Evolutionary conservation across 2,329 filamentous ascomycete species (phyloP).

Genomic region (Colletotrichum sp.): DNA sequence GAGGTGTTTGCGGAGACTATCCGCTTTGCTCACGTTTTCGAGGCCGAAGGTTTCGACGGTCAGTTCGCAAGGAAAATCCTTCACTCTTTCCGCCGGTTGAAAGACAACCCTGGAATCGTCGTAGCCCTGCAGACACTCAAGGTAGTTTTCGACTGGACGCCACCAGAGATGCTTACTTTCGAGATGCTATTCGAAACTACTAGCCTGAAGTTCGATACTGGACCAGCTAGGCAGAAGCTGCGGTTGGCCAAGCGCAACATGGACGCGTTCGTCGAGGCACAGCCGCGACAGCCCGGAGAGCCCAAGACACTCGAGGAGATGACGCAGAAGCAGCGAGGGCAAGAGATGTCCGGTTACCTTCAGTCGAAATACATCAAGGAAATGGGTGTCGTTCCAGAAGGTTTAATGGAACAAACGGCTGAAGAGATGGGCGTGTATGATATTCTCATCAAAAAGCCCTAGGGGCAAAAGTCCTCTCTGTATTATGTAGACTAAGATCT

Average conservation of each 20-base stretch:
- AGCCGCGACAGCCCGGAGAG: constrained; percentile 27
- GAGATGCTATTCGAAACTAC: constrained; percentile 52
- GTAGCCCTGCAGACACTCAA: constrained; percentile 50
- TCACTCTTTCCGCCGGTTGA: constrained; percentile 54
- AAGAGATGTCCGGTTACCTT: constrained; percentile 49
- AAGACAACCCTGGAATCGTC: constrained; percentile 49
- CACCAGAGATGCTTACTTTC: constrained; percentile 50
- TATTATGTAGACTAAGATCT: constrained; percentile 5
- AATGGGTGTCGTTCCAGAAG: constrained; percentile 23
- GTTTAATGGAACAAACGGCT: constrained; percentile 37
- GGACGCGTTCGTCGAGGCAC: constrained; percentile 32
- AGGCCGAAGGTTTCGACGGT: constrained; percentile 46
- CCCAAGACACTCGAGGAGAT: constrained; percentile 37
- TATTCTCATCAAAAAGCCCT: constrained; percentile 1
- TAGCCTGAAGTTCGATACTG: constrained; percentile 47
- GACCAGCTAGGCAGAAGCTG: constrained; percentile 44
- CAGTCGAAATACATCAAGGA: constrained; percentile 41
- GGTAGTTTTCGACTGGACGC: constrained; percentile 47
- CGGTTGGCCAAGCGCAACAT: constrained; percentile 47
- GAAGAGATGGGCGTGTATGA: constrained; percentile 49
- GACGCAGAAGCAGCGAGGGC: constrained; percentile 37
- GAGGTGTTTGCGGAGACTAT: constrained; percentile 54
- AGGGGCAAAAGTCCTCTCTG: constrained; percentile 1
- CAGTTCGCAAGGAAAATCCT: constrained; percentile 55
- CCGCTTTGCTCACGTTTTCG: constrained; percentile 51